Percentiles rank a stretch among this genome's conserved stretches.
Conservation (phyloP, 768 basidiomycete genomes). For the Leccinellum luteum region DNA sequence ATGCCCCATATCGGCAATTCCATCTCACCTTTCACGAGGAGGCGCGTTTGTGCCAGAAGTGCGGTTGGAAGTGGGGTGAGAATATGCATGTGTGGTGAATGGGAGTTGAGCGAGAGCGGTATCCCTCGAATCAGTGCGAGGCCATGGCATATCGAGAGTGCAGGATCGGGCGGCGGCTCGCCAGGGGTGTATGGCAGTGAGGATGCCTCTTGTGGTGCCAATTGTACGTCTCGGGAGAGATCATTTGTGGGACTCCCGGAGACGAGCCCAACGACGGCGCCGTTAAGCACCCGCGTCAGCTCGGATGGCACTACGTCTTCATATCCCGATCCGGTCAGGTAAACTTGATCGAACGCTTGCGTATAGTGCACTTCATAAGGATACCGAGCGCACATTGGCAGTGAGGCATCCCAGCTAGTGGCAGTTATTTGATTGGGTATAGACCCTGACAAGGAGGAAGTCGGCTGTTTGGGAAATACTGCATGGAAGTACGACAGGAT, state of each 20-base stretch:
- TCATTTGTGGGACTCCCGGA: slow-evolving; percentile 11
- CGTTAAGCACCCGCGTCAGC: slow-evolving; percentile 69
- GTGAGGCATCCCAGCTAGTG: slow-evolving; percentile 58
- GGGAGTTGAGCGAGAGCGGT: slow-evolving; percentile 27
- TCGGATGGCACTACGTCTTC: slow-evolving; percentile 80
- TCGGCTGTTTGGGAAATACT: slow-evolving; percentile 32
- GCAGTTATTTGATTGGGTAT: slow-evolving; percentile 38
- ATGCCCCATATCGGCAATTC: slow-evolving; percentile 87
- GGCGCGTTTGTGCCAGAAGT: slow-evolving; percentile 35
- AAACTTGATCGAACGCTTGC: slow-evolving; percentile 57
- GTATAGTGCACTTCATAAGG: slow-evolving; percentile 73
- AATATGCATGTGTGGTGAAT: slow-evolving; percentile 53
- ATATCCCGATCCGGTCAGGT: slow-evolving; percentile 68
- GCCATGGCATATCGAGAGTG: slow-evolving; percentile 64
- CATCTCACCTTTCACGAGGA: slow-evolving; percentile 80
- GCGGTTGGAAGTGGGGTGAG: slow-evolving; percentile 69
- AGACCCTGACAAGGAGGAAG: slow-evolving; percentile 12
- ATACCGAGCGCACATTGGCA: slow-evolving; percentile 62
- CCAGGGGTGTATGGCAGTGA: slow-evolving; percentile 60
- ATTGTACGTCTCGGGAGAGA: neutral
- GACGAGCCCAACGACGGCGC: slow-evolving; percentile 76
- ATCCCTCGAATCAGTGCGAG: slow-evolving; percentile 70
- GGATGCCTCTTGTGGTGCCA: neutral
- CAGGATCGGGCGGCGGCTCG: slow-evolving; percentile 51
- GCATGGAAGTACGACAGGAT: slow-evolving; percentile 80